Evolutionary conservation across 306 rosid species (phyloP), one percentile per base, ranked within the genome.

Genomic region (Cucumis hystrix): DNA sequence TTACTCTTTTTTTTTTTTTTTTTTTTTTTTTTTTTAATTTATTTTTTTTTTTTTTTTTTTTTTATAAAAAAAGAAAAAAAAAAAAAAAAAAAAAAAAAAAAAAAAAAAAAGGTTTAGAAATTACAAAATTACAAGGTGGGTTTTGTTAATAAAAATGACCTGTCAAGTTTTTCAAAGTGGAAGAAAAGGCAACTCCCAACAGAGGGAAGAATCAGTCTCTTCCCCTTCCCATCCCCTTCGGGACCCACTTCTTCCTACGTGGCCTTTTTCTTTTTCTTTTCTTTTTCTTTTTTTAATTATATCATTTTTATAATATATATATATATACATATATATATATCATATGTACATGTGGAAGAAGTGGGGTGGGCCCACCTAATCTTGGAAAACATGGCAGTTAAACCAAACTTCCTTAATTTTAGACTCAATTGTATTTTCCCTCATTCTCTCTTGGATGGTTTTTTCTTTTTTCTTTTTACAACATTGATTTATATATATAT

Each of bases 321-420:
- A 28, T 28, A 28, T 28, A 28, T 28, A 33, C 3, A 33, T 33
- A 33, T 33, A 33, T 33, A 33, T 33, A 33, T 33, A 33, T 33
- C 14, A 11, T 17, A 17, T 39, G 23, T 33, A 64, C 33, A 49
- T 28, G 16, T 72, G 76, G 76, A 72, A 30, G 37, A 67, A 67
- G 74, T 67, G 75, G 57, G 23, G 40, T 69, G 75, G 75, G n/a
- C 39, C 75, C 75, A 23, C 57, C 43, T 51, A 72, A 72, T 72
- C 76, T 72, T 65, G 9, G 39, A 21, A 33, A 15, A 49, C 76
- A 72, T 51, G 43, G 43, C 30, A 47, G 74, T 68, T 68, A 6
- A 43, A 68, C 74, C 39, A 12, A 70, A 13, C 75, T 33, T 63
- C 75, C 40, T 70, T 23, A 45, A 67, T 11, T 68, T 68, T 68